phyloP scores from a whole-genome alignment of 2,329 filamentous ascomycete genomes.

The Cyphellophora attinorum region DNA sequence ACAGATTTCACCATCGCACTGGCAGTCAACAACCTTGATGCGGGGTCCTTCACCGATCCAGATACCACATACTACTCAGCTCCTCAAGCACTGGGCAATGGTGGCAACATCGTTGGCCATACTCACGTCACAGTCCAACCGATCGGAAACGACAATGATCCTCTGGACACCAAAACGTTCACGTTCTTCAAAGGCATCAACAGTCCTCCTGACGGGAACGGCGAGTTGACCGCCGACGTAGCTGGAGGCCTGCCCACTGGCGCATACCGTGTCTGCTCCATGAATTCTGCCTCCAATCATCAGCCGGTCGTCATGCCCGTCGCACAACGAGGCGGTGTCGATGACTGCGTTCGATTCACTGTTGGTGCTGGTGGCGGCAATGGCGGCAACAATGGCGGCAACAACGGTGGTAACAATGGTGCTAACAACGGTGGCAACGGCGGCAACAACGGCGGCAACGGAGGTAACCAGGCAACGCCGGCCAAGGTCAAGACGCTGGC shows the following conservation, averaged over 20 bases:
- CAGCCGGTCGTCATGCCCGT: slow-evolving; percentile 43
- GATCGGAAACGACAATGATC: slow-evolving; percentile 28
- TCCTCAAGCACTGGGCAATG: slow-evolving; percentile 38
- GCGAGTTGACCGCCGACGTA: slow-evolving; percentile 45
- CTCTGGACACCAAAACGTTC: slow-evolving; percentile 33
- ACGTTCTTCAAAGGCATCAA: slow-evolving; percentile 52
- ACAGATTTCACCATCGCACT: slow-evolving; percentile 40
- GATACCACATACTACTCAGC: slow-evolving; percentile 45
- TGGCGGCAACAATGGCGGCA: neutral
- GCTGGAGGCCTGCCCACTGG: slow-evolving; percentile 50
- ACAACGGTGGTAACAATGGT: slow-evolving; percentile 1
- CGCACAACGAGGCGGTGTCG: slow-evolving; percentile 55
- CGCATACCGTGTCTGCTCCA: slow-evolving; percentile 57
- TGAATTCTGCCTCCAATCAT: slow-evolving; percentile 55
- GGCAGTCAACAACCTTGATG: slow-evolving; percentile 39
- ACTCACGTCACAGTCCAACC: slow-evolving; percentile 39
- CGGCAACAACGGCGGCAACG: neutral
- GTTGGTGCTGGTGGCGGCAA: slow-evolving; percentile 39
- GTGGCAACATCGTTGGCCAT: slow-evolving; percentile 29
- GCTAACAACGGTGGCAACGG: neutral
- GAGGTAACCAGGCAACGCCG: too few species aligned
- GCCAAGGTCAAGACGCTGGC: too few species aligned
- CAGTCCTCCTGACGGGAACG: slow-evolving; percentile 48
- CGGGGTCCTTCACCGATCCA: slow-evolving; percentile 47
- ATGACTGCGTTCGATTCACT: slow-evolving; percentile 52